Base-by-base conservation (phyloP, 2,329 filamentous ascomycete genomes). In the Ophidiomyces ophidiicola region DNA sequence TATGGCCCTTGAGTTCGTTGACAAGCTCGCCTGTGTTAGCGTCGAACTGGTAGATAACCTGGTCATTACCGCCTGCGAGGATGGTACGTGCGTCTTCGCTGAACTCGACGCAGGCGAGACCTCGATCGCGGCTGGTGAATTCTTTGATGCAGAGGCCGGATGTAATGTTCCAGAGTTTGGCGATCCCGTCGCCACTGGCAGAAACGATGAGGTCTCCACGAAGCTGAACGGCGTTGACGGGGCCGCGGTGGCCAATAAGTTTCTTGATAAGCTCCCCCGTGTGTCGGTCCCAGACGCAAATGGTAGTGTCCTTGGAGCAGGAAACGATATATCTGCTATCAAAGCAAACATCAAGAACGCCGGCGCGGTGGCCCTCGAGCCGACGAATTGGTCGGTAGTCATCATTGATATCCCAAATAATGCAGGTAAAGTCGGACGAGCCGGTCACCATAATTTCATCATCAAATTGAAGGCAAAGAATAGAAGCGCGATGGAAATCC, bases 151-250 rank as follows among this genome's bases (percentile, higher is more conserved):
- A 84, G 53, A 81, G 78, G 39, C 86, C 87, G 26, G 82, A 85
- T 51, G 85, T 78, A 42, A 96, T 79, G 57, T 94, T 92, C 90
- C 90, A 98, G 42, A 98, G 70, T 65, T 92, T 93, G 46, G 93
- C 86, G 36, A 81, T 74, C 51, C 90, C 90, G 60, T 98, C 90
- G 41, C 90, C 90, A 40, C 82, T 90, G 55, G 90, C 94, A 33
- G 83, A 93, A 20, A 94, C 87, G 34, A 96, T 78, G 5, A 86
- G 80, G 61, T 94, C 88, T 44, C 86, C 88, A 39, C 88, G 82
- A 59, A 98, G 76, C 63, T 96, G 88, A 4, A 98, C 86, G 1
- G 90, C 87, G 55, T 98, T 98, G 49, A 98, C 90, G 1, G 90
- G 90, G 0, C 90, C 90, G 2, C 76, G 71, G 60, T 98, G 90